Evolutionary conservation across 2,329 filamentous ascomycete species (phyloP).

Genomic region (Alternaria incomplexa): DNA sequence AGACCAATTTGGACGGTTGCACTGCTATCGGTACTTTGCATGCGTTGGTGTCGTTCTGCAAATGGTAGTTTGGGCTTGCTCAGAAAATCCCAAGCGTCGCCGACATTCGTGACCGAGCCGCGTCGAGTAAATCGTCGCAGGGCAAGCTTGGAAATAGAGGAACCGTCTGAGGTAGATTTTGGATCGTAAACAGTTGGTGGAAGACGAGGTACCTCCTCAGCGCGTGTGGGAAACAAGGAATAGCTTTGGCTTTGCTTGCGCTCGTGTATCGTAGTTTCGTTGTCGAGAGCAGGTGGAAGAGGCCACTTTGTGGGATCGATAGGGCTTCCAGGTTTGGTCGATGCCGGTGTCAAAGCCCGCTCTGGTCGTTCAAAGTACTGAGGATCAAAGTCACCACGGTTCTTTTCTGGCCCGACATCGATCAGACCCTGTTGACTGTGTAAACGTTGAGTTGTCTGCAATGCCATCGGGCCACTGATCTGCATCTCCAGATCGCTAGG

Average conservation of each 20-base stretch:
- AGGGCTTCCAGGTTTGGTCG: conserved; percentile 29
- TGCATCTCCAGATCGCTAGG: conserved; percentile 51
- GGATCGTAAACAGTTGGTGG: conserved; percentile 49
- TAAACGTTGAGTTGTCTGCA: conserved; percentile 41
- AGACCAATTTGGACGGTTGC: conserved; percentile 76
- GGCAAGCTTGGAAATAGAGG: conserved; percentile 37
- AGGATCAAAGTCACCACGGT: conserved; percentile 41
- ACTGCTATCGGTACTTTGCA: conserved; percentile 68
- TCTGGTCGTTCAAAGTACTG: conserved; percentile 44
- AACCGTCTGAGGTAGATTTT: conserved; percentile 21
- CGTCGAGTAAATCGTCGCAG: conserved; percentile 40
- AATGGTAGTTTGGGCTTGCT: conserved; percentile 49
- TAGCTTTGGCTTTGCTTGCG: conserved; percentile 45
- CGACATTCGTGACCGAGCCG: conserved; percentile 47
- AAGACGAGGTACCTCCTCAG: conserved; percentile 47
- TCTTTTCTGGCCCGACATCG: conserved; percentile 47
- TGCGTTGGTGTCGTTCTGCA: conserved; percentile 54
- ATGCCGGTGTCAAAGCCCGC: conserved; percentile 38
- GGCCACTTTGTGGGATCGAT: conserved; percentile 48
- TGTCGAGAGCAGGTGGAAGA: conserved; percentile 38
- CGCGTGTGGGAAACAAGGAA: conserved; percentile 48
- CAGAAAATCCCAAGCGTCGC: conserved; percentile 46
- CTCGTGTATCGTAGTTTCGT: conserved; percentile 26
- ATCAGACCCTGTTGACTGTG: conserved; percentile 46
- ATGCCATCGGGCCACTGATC: conserved; percentile 47